A percentile compares a stretch with the other conserved stretches of the same genome.
Evolutionary conservation across 1,284 basidiomycete species (phyloP).

Genomic region (Melampsora larici-populina): DNA sequence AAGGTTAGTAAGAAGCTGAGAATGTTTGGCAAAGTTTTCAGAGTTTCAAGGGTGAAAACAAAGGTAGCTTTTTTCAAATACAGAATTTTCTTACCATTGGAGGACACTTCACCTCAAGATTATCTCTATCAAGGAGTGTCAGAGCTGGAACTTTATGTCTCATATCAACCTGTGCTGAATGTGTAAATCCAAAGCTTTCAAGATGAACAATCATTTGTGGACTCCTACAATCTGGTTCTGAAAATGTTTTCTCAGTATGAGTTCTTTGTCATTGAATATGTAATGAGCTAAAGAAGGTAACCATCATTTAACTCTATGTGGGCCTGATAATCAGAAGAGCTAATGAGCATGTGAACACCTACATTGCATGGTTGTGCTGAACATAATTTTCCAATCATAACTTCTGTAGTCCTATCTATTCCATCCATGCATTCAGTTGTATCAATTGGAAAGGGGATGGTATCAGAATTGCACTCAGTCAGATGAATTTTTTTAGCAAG

Average conservation of each 20-base stretch:
- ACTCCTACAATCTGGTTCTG: constrained; percentile 57
- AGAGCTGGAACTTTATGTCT: constrained; percentile 48
- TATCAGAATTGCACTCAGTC: neutral
- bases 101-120: constrained; percentile 46
- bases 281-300: constrained; percentile 58
- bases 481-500: neutral
- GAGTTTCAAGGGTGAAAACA: too few species aligned
- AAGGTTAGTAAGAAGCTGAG: too few species aligned
- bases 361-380: constrained; percentile 4
- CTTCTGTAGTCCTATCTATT: constrained; percentile 29
- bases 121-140: constrained; percentile 47
- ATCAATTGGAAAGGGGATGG: neutral
- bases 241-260: constrained; percentile 58
- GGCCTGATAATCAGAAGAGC: constrained; percentile 45
- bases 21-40: too few species aligned
- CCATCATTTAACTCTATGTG: constrained; percentile 57
- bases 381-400: constrained; percentile 14
- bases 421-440: constrained; percentile 5
- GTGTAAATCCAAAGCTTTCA: constrained; percentile 47
- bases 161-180: constrained; percentile 46
- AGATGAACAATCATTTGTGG: constrained; percentile 48
- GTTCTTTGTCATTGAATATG: constrained; percentile 60
- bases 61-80: too few species aligned
- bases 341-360: constrained; percentile 49
- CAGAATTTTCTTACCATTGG: too few species aligned